Percentiles rank a stretch among this genome's conserved stretches.
Conservation (phyloP, 2,329 filamentous ascomycete genomes). For the Corniculantispora saksenae region DNA sequence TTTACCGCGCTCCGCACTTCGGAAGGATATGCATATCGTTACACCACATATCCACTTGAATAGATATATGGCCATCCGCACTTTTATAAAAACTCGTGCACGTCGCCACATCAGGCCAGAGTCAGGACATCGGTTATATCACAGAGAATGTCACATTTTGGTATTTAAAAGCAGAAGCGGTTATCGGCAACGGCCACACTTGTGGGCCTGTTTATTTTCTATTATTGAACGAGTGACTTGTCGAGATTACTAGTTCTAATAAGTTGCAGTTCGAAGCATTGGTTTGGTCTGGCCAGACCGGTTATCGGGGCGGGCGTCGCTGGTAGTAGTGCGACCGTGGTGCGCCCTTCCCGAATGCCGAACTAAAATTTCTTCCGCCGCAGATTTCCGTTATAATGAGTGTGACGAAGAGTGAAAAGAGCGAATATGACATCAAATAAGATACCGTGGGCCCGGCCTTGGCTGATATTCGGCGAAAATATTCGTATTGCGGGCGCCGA, state of each 20-base stretch:
- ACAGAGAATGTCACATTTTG: not conserved
- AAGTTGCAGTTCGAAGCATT: not conserved
- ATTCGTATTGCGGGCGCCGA: not conserved
- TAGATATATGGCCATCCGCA: conserved; percentile 14
- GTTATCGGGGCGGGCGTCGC: not conserved
- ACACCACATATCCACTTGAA: conserved; percentile 14
- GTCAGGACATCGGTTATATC: not conserved
- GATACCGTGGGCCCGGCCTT: not conserved
- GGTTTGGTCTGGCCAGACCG: not conserved
- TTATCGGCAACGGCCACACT: not conserved
- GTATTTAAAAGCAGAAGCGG: not conserved
- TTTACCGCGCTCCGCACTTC: conserved; percentile 12
- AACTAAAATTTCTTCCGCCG: not conserved
- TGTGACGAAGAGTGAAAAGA: not conserved
- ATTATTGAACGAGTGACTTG: not conserved
- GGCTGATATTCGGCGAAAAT: not conserved
- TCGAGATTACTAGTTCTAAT: not conserved
- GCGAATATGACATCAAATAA: not conserved
- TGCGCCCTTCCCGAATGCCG: conserved; percentile 12
- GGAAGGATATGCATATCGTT: not conserved
- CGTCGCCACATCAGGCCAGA: too few relatives aligned
- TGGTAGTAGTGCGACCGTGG: conserved; percentile 1
- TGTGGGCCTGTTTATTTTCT: not conserved
- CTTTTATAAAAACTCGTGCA: not conserved
- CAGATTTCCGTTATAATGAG: not conserved